Conservation (phyloP, 176 grass and related monocot genomes). For the Urochloa ruziziensis region DNA sequence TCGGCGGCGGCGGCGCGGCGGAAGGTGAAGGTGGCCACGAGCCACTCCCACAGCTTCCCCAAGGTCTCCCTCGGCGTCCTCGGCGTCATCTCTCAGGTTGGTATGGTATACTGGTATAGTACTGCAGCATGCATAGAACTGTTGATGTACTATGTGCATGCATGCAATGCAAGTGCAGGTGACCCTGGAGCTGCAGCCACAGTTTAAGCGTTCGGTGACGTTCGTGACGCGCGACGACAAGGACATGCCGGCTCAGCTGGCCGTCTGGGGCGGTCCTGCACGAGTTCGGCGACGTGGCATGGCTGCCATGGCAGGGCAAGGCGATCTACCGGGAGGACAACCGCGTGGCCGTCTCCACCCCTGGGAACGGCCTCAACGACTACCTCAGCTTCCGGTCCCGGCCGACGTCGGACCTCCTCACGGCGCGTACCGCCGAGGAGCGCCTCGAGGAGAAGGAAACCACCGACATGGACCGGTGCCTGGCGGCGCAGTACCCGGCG, state of each 20-base stretch:
- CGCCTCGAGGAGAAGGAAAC: background rate
- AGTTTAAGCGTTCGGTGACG: constrained; percentile 9
- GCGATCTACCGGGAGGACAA: constrained; percentile 19
- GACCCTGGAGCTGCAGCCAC: background rate
- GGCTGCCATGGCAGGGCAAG: constrained; percentile 11
- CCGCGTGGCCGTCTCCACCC: background rate
- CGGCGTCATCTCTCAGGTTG: constrained; percentile 29
- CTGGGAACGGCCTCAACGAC: background rate
- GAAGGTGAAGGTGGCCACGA: constrained; percentile 15
- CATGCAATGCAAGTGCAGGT: background rate
- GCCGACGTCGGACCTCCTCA: background rate
- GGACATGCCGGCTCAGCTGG: background rate
- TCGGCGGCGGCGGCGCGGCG: background rate
- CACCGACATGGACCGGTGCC: background rate
- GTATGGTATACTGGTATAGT: too few species aligned
- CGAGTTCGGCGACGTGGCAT: constrained; percentile 19
- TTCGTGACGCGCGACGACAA: background rate
- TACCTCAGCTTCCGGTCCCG: background rate
- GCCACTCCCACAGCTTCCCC: constrained; percentile 22
- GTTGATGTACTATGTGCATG: too few species aligned
- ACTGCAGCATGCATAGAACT: too few species aligned
- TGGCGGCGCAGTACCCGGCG: background rate
- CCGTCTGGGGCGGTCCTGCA: background rate
- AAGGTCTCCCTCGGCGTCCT: constrained; percentile 30
- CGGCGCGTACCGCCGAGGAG: background rate